Evolutionary conservation across 306 rosid species (phyloP).

Genomic region (Quercus variabilis): DNA sequence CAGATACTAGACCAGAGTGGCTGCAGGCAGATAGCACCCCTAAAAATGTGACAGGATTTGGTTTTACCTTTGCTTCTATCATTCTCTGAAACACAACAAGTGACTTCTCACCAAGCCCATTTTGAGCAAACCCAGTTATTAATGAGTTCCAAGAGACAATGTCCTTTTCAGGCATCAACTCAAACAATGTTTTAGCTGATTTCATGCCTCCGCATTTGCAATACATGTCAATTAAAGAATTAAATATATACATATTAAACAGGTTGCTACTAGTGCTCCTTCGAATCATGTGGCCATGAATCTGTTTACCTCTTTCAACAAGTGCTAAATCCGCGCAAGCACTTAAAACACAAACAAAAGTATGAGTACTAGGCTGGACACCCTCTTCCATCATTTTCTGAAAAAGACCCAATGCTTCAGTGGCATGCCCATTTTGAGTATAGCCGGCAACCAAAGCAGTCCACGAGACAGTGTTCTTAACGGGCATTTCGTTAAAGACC

Average conservation of each 20-base stretch:
- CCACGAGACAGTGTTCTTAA: constrained; percentile 49
- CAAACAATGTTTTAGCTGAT: constrained; percentile 49
- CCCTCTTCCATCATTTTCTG: constrained; percentile 42
- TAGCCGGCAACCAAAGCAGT: constrained; percentile 52
- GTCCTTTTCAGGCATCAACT: constrained; percentile 35
- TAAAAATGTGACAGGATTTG: constrained; percentile 61
- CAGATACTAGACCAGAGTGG: constrained; percentile 49
- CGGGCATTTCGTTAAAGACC: constrained; percentile 44
- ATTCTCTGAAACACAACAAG: constrained; percentile 43
- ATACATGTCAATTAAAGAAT: constrained; percentile 62
- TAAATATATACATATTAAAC: constrained; percentile 34
- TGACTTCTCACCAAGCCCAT: constrained; percentile 48
- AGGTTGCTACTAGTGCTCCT: constrained; percentile 25
- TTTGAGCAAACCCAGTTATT: constrained; percentile 54
- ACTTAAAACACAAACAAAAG: constrained; percentile 47
- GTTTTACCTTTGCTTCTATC: constrained; percentile 48
- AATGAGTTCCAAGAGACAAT: constrained; percentile 50
- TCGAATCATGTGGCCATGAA: constrained; percentile 46
- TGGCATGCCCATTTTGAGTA: constrained; percentile 25
- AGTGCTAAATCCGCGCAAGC: constrained; percentile 54
- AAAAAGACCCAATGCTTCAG: constrained; percentile 45
- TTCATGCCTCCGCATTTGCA: constrained; percentile 55
- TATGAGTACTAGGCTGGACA: constrained; percentile 34
- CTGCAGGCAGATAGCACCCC: constrained; percentile 54
- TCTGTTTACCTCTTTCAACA: constrained; percentile 49